Conservation (phyloP, 257 asterid genomes). For the Paraleonurus japonicus region DNA sequence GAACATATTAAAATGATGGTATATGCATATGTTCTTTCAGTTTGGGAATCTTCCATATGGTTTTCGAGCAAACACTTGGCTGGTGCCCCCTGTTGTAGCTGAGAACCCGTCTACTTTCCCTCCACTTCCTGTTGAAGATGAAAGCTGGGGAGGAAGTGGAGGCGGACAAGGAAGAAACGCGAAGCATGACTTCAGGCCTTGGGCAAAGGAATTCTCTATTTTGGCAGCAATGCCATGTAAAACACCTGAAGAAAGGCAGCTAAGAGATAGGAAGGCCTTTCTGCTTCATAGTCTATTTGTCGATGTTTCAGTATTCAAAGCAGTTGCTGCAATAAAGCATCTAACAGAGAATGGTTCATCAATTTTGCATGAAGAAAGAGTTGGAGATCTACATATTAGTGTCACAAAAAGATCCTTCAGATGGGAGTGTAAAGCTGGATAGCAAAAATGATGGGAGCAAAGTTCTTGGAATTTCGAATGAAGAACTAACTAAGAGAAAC, state of each 20-base stretch:
- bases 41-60: slow-evolving; percentile 89
- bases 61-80: slow-evolving; percentile 80
- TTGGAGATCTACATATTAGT: slow-evolving; percentile 55
- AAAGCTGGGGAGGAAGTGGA: slow-evolving; percentile 84
- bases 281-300: slow-evolving; percentile 71
- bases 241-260: slow-evolving; percentile 68
- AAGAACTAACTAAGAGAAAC: slow-evolving; percentile 59
- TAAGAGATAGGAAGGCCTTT: slow-evolving; percentile 76
- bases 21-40: slow-evolving; percentile 35
- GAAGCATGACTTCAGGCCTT: slow-evolving; percentile 48
- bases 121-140: slow-evolving; percentile 69
- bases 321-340: slow-evolving; percentile 53
- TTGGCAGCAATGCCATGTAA: slow-evolving; percentile 81
- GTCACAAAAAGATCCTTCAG: slow-evolving; percentile 54
- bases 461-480: slow-evolving; percentile 56
- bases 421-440: slow-evolving; percentile 62
- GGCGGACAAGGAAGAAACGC: slow-evolving; percentile 74
- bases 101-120: slow-evolving; percentile 59
- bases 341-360: slow-evolving; percentile 34
- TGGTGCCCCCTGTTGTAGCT: slow-evolving; percentile 60
- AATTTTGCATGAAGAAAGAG: slow-evolving; percentile 42
- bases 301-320: slow-evolving; percentile 67
- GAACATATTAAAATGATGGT: slow-evolving; percentile 6
- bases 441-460: slow-evolving; percentile 59
- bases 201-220: slow-evolving; percentile 68